Base-by-base conservation (phyloP, 2,329 filamentous ascomycete genomes). In the Cordyceps cicadae region DNA sequence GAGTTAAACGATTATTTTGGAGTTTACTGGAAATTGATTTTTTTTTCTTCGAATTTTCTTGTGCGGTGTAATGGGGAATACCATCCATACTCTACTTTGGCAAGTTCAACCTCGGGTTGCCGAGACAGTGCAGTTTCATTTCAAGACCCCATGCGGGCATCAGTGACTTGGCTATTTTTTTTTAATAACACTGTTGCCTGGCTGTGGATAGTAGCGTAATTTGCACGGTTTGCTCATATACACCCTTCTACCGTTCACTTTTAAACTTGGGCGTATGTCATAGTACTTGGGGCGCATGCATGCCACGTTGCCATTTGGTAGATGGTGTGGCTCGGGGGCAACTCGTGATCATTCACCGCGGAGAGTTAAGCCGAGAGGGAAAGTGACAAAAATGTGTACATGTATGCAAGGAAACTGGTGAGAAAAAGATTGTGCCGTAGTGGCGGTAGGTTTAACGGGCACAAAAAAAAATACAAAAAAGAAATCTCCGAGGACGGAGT, bases 401-500 rank as follows among this genome's bases (percentile, higher is more conserved):
- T 37, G 6, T 3, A 14, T 14, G 12, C 34, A 37, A 41, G 19
- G n/a, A n/a, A 2, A 37, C 14, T 11, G 26, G 26, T 15, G 17
- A 3, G 8, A 19, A 7, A 3, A 58, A 65, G 9, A 21, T 19
- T 6, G 1, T 43, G 15, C 39, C 39, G 8, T 43, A 5, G 15
- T 46, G 43, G 11, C 19, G 5, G 43, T 46, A 8, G 17, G 9
- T 43, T 5, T 15, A 15, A 17, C 15, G 4, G n/a, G 39, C 39
- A 21, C 24, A 63, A 61, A 64, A 46, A 63, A 61, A 64, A 58
- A 37, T 45, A 57, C 29, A 62, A 62, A 63, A 63, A 65, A 62
- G 61, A 65, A 65, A 58, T 68, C 66, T 68, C 67, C 63, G 66
- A 64, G 66, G 67, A 67, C 64, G 67, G 66, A 68, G 62, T 68